Evolutionary conservation across 1,139 yeast genomes (phyloP), one percentile per base, ranked within the genome.

Genomic region (Debaryomycetaceae sp.): DNA sequence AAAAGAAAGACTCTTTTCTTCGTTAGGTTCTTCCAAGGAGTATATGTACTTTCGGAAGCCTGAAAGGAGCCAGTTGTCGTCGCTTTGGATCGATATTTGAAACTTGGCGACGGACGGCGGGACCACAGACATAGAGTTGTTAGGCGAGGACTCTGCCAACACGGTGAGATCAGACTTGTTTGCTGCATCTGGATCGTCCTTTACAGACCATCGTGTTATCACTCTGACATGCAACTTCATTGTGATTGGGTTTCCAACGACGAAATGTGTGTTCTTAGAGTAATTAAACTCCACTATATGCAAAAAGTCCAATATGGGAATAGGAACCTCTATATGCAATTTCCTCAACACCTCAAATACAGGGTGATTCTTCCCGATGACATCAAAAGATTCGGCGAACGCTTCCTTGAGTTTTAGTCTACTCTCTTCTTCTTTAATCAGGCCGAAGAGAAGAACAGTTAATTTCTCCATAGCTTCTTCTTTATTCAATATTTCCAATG

Each of bases 1-100:
- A 26, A 75, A 49, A 6, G 41, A 45, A 14, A 52, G 42, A 1
- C 33, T 38, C 24, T 47, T 58, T 2, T 48, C 51, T 7, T 40
- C 37, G 5, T 49, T 31, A 8, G 42, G 48, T 31, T 48, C 49
- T 13, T 54, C 63, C 5, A 71, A 56, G 11, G 61, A 58, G 41
- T 79, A 77, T n/a, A 67, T 59, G 26, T 78, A 77, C 46, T 63
- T 67, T 43, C 75, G 75, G 46, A 75, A 68, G 1, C 96, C 96
- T 1, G 87, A 78, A 6, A 86, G 60, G 5, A 85, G 61, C 95
- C 95, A 87, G 37, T 73, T 75, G 17, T 70, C 77, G 41, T 71
- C 77, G 34, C 61, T 64, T 17, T 53, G 56, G 9, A 70, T 37
- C 3, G 48, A 43, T 4, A 67, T 38, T 44, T 66, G 73, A 41